Evolutionary conservation across 1,139 yeast species (phyloP).

Genomic region (Geotrichum aggregatum): DNA sequence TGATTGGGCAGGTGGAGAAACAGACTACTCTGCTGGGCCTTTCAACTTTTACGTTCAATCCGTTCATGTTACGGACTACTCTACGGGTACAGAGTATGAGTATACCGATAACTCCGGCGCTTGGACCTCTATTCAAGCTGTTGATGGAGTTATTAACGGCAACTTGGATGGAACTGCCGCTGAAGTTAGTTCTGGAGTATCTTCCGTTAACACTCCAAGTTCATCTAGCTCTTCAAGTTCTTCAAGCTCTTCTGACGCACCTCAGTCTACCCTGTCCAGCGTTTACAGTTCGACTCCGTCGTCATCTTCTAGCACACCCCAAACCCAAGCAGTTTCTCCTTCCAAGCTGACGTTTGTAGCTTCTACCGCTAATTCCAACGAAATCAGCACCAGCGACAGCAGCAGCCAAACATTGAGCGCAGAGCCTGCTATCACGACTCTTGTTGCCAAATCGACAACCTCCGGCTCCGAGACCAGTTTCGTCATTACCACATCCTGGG

Average conservation of each 20-base stretch:
- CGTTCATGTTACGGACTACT: conserved; percentile 68
- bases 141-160: conserved; percentile 61
- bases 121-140: conserved; percentile 65
- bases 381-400: neutral
- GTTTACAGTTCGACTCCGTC: neutral
- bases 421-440: conserved; percentile 13
- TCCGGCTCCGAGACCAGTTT: conserved; percentile 7
- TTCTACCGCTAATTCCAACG: neutral
- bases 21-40: conserved; percentile 63
- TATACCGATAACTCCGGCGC: conserved; percentile 63
- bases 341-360: neutral
- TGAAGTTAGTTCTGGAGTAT: neutral
- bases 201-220: conserved; percentile 17
- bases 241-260: neutral
- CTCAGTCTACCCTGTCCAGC: neutral
- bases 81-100: conserved; percentile 65
- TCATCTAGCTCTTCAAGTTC: conserved; percentile 18
- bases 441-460: conserved; percentile 5
- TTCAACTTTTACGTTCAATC: conserved; percentile 63
- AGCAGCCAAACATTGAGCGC: conserved; percentile 3
- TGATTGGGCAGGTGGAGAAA: conserved; percentile 81
- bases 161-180: conserved; percentile 39
- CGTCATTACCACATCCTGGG: conserved; percentile 15
- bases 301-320: conserved; percentile 2
- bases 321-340: conserved; percentile 7